These are phyloP conservation scores for Climacium dendroides DNA, from an alignment of 225 moss, liverwort and hornwort genomes.

Conservation along the genomic window DNA sequence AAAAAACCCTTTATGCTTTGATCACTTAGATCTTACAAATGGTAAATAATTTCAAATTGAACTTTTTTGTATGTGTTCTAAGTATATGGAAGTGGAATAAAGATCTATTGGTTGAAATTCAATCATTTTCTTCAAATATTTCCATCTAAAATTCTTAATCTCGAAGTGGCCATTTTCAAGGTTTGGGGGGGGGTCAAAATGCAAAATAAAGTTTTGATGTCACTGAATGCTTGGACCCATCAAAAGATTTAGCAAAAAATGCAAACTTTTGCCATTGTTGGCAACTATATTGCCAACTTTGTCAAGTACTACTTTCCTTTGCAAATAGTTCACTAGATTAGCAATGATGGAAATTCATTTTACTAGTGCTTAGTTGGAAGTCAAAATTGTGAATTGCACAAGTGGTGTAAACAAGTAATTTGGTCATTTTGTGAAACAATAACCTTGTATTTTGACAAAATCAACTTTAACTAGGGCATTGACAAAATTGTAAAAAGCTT, in stretches of 20 bases:
- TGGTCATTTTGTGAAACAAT: background rate
- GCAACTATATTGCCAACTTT: background rate
- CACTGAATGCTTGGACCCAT: background rate
- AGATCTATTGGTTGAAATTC: background rate
- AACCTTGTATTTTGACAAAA: background rate
- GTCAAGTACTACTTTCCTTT: background rate
- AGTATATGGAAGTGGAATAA: background rate
- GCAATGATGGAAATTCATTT: background rate
- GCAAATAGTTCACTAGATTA: background rate
- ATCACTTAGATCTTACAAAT: background rate
- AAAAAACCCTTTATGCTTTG: background rate
- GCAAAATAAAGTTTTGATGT: fast-evolving
- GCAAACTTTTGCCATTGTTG: background rate
- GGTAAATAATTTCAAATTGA: background rate
- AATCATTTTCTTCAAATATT: background rate
- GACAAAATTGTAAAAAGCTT: background rate
- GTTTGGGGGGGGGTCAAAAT: fast-evolving
- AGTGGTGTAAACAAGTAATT: fast-evolving
- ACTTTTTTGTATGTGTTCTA: too few species aligned
- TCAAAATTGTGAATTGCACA: background rate
- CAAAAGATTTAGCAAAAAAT: background rate
- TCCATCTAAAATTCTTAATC: background rate
- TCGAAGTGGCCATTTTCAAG: fast-evolving
- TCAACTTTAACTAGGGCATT: background rate
- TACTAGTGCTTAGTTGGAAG: background rate